Evolutionary conservation across 257 asterid species (phyloP).

Genomic region (Cinchona pubescens): DNA sequence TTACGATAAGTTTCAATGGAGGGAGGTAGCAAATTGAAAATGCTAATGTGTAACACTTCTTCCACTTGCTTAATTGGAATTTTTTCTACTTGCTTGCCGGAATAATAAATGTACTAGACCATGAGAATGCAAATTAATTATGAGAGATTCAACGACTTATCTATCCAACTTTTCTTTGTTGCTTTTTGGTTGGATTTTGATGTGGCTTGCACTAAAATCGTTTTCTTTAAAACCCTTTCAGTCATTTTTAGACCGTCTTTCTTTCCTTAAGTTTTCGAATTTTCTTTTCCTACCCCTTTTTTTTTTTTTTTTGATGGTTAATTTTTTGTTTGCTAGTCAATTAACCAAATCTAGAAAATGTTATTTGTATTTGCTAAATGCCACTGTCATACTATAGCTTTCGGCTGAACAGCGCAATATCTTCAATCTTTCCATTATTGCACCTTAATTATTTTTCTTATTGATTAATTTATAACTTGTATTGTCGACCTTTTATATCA

Average conservation of each 20-base stretch:
- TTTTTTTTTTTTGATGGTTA: not conserved
- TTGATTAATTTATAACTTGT: no score
- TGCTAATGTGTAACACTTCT: not conserved
- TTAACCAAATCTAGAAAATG: not conserved
- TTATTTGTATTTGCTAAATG: not conserved
- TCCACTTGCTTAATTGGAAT: not conserved
- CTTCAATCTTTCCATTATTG: not conserved
- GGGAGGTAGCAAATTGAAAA: conserved; percentile 8
- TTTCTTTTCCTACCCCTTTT: not conserved
- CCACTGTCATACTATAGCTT: conserved; percentile 9
- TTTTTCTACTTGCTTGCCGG: not conserved
- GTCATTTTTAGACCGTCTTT: conserved; percentile 1
- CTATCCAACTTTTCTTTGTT: not conserved
- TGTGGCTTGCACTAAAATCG: conserved; percentile 18
- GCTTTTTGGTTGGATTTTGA: conserved; percentile 21
- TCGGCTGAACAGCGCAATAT: conserved; percentile 13
- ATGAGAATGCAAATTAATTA: not conserved
- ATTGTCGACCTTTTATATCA: not conserved
- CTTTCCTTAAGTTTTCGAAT: not conserved
- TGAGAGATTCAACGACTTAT: not conserved
- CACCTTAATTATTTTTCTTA: not conserved
- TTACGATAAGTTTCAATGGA: conserved; percentile 3
- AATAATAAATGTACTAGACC: not conserved
- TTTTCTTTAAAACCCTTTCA: conserved; percentile 6
- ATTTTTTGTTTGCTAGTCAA: no score